Evolutionary conservation across 1,139 yeast species (phyloP), one percentile per base, ranked within the genome.

Genomic region (Blastobotrys apis): DNA sequence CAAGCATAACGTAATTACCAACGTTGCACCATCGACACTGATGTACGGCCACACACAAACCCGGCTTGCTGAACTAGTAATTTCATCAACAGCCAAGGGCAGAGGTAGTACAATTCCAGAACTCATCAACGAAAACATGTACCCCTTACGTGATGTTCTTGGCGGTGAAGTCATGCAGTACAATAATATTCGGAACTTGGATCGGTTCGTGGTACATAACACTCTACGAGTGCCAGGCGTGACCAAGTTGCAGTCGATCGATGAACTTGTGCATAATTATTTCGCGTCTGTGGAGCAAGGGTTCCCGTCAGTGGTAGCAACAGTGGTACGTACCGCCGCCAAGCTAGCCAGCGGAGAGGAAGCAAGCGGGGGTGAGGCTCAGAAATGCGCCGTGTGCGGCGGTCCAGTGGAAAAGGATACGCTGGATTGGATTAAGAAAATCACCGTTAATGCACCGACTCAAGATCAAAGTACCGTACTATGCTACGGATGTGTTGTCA

Each of bases 221-320:
- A 49, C 38, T 29, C 48, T 41, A 6, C 48, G 12, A 34, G 53
- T 59, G 15, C 64, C 65, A 37, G 54, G 55, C 37, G 58, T 59
- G 36, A 77, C 80, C 17, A 84, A 80, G 60, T 77, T 80, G 53
- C 79, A 84, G 73, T 84, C 95, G 2, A 81, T 92, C 25, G 80
- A 85, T 55, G 94, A 86, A 56, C 71, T 92, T 40, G 81, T 90
- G 1, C 70, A 79, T 33, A 77, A 81, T 45, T 92, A 92, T 62
- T 87, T 88, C 57, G 73, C 69, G 30, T 74, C 74, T 34, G 78
- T 90, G 29, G 96, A 88, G 57, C 73, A 77, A 8, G 94, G 84
- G 5, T 90, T 88, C 58, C 87, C 96, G 0, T 87, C 94, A 42
- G 87, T 94, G 3, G 92, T 94, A 2, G 84, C 97, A 0, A 90